phyloP scores from a whole-genome alignment of 306 rosid species.

The Prinsepia uniflora region DNA sequence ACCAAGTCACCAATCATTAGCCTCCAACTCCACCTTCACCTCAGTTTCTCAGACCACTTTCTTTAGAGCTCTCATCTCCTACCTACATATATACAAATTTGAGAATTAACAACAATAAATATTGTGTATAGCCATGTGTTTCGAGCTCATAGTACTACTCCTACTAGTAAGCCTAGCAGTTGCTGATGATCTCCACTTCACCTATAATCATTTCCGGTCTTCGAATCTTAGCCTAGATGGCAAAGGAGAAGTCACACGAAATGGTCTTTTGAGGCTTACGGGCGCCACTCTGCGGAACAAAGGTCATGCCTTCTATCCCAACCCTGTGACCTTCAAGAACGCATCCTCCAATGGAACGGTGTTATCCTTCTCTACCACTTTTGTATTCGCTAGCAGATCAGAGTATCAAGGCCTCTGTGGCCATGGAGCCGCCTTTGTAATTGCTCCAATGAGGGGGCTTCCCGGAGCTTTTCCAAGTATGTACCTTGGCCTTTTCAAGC shows the following conservation, averaged over 20 bases:
- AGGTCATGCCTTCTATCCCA: constrained; percentile 57
- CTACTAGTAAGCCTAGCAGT: constrained; percentile 20
- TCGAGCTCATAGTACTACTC: constrained; percentile 17
- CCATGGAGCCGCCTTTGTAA: constrained; percentile 53
- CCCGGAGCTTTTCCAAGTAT: constrained; percentile 38
- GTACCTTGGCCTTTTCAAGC: constrained; percentile 54
- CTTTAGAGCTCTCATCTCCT: too few species aligned
- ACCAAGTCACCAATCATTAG: too few species aligned
- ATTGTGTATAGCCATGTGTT: neutral
- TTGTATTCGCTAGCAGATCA: constrained; percentile 50
- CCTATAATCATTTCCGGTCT: constrained; percentile 43
- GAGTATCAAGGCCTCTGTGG: constrained; percentile 40
- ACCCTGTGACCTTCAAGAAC: constrained; percentile 42
- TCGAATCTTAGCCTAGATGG: constrained; percentile 46
- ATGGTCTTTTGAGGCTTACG: constrained; percentile 53
- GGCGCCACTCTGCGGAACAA: constrained; percentile 33
- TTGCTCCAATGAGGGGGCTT: constrained; percentile 46
- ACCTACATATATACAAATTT: too few species aligned
- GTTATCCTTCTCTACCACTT: constrained; percentile 56
- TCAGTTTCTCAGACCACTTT: too few species aligned
- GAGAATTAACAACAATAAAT: too few species aligned
- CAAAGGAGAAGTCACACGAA: constrained; percentile 30
- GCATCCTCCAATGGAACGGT: constrained; percentile 14
- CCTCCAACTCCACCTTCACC: too few species aligned
- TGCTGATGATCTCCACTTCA: constrained; percentile 33